A percentile compares a stretch with the other conserved stretches of the same genome.
Conservation (phyloP, 257 asterid species). For the Voacanga thouarsii region DNA sequence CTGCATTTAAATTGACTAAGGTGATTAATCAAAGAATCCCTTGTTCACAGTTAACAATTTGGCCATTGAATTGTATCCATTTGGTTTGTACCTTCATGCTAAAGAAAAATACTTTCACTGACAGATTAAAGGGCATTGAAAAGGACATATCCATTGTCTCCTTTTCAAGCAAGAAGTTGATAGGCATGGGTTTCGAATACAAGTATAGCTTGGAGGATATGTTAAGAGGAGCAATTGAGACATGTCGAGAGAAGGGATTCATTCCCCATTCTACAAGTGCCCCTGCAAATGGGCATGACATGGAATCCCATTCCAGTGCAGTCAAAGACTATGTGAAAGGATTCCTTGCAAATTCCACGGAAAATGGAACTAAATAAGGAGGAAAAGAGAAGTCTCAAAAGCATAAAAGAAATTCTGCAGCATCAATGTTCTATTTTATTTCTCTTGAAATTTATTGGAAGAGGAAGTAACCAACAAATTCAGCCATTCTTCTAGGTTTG, state of each 20-base stretch:
- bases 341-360: constrained; percentile 10
- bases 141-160: constrained; percentile 58
- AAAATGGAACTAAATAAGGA: neutral
- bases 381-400: neutral
- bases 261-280: constrained; percentile 53
- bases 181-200: constrained; percentile 61
- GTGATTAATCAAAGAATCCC: too few relatives aligned
- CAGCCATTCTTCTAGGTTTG: too few relatives aligned
- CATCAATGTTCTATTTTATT: neutral
- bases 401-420: neutral
- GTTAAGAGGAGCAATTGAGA: constrained; percentile 74
- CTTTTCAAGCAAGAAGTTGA: constrained; percentile 76
- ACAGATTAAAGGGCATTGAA: constrained; percentile 77
- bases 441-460: too few relatives aligned
- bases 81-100: too few relatives aligned
- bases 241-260: constrained; percentile 66
- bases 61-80: too few relatives aligned
- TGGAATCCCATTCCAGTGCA: constrained; percentile 25
- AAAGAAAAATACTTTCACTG: constrained; percentile 10
- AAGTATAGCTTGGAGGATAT: constrained; percentile 80
- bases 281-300: constrained; percentile 31
- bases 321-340: constrained; percentile 21
- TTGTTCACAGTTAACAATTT: too few relatives aligned
- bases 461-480: too few relatives aligned
- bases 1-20: too few relatives aligned